Percentiles rank a stretch among this genome's conserved stretches.
Conservation (phyloP, 805 yeast species). For the Nakazawaea ernobii region DNA sequence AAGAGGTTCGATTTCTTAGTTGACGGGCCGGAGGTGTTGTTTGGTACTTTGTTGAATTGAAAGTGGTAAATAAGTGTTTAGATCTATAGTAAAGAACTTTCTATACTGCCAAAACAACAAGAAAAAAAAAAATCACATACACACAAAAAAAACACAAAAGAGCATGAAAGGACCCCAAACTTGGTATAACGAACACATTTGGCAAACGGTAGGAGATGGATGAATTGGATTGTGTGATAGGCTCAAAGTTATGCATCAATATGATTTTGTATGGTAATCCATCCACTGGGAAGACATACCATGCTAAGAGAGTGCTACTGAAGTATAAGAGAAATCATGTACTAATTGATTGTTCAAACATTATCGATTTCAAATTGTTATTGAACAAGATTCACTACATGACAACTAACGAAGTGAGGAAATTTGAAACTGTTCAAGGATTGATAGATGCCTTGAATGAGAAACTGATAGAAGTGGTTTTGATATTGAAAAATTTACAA, state of each 20-base stretch:
- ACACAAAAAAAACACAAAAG: background rate
- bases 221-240: background rate
- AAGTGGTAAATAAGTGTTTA: too few species aligned
- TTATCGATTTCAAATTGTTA: slow-evolving; percentile 6
- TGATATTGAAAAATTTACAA: slow-evolving; percentile 9
- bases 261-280: slow-evolving; percentile 5
- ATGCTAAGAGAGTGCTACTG: background rate
- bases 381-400: slow-evolving; percentile 3
- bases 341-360: slow-evolving; percentile 4
- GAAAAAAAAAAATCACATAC: too few species aligned
- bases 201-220: background rate
- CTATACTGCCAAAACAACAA: too few species aligned
- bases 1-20: background rate
- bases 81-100: too few species aligned
- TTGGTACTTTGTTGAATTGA: background rate
- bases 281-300: slow-evolving; percentile 5
- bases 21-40: background rate
- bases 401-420: background rate
- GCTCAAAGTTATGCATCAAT: background rate
- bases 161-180: background rate
- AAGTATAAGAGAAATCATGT: background rate
- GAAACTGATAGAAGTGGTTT: background rate
- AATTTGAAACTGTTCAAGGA: slow-evolving; percentile 2
- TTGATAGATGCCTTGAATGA: background rate
- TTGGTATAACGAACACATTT: too few species aligned